A percentile compares a stretch with the other conserved stretches of the same genome.
These are phyloP conservation scores for Pyrenophora seminiperda DNA, from an alignment of 2,329 filamentous ascomycete genomes.

Conservation along the genomic window DNA sequence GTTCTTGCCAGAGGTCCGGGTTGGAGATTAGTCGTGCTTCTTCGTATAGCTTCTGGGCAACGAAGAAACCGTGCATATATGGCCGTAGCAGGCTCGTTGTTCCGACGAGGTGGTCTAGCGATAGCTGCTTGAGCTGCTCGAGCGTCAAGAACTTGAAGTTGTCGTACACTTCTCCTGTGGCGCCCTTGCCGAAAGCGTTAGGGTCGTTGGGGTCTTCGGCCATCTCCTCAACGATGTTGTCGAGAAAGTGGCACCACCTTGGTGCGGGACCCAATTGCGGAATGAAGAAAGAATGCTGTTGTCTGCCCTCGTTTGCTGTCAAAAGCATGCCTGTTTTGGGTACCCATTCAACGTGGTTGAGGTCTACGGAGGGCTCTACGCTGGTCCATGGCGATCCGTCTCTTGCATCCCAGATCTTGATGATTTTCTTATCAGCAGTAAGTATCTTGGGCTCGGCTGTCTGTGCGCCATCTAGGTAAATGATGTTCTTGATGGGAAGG, in stretches of 20 bases:
- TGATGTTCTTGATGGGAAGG: conserved; percentile 84
- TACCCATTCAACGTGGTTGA: conserved; percentile 93
- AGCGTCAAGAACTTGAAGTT: conserved; percentile 98
- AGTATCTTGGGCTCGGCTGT: conserved; percentile 74
- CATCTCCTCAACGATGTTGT: conserved; percentile 99
- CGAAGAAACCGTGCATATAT: conserved; percentile 99
- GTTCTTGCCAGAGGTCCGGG: conserved; percentile 91
- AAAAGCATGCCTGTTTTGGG: conserved; percentile 92
- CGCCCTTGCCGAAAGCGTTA: conserved; percentile 59
- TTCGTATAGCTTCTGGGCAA: conserved; percentile 92
- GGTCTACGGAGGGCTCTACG: conserved; percentile 90
- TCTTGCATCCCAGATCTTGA: conserved; percentile 91
- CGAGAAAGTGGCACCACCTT: conserved; percentile 94
- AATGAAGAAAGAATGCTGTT: conserved; percentile 94
- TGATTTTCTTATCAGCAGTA: conserved; percentile 91
- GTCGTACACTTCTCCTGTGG: conserved; percentile 84
- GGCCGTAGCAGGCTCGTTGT: conserved; percentile 87
- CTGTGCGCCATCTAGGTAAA: conserved; percentile 71
- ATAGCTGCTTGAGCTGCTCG: conserved; percentile 82
- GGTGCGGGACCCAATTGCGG: conserved; percentile 92
- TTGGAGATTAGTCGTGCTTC: conserved; percentile 92
- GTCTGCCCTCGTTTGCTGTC: conserved; percentile 94
- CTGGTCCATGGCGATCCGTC: conserved; percentile 91
- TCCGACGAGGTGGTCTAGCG: conserved; percentile 85
- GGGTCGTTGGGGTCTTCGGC: conserved; percentile 76